phyloP scores from a whole-genome alignment of 2,329 filamentous ascomycete species.

The Dactylellina parvicollis region DNA sequence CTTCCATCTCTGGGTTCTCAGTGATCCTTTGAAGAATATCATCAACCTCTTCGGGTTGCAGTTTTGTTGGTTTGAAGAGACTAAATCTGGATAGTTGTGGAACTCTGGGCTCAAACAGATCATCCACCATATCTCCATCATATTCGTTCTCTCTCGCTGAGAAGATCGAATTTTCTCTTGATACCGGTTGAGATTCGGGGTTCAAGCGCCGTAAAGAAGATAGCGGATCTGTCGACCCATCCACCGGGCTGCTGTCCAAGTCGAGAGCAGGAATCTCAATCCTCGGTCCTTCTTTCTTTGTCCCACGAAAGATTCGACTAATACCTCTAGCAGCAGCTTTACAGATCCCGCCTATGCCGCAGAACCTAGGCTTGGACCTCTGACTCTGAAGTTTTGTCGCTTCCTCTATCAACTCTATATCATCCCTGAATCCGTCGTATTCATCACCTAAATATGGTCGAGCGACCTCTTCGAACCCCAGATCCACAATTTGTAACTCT shows the following conservation, averaged over 20 bases:
- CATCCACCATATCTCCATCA: neutral
- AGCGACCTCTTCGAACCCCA: constrained; percentile 14
- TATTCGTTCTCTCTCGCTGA: neutral
- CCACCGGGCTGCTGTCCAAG: neutral
- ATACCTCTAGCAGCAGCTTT: constrained; percentile 9
- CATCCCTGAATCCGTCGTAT: neutral
- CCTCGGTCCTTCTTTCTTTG: neutral
- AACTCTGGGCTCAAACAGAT: constrained; percentile 14
- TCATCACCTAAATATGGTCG: neutral
- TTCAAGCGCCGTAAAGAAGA: constrained; percentile 4
- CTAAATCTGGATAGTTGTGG: neutral
- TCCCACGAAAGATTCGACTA: neutral
- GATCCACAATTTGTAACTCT: neutral
- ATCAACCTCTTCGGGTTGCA: neutral
- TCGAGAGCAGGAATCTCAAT: constrained; percentile 10
- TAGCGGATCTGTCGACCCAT: constrained; percentile 8
- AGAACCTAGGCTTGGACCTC: neutral
- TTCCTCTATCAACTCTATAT: constrained; percentile 10
- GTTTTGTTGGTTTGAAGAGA: constrained; percentile 11
- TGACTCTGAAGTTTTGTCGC: neutral
- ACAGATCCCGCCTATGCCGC: constrained; percentile 12
- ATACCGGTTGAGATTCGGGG: neutral
- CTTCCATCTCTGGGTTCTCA: neutral
- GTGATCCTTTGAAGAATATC: constrained; percentile 18
- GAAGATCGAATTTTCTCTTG: constrained; percentile 19